A percentile compares a stretch with the other conserved stretches of the same genome.
Evolutionary conservation across 2,329 filamentous ascomycete genomes (phyloP).

Genomic region (Cordyceps javanica): DNA sequence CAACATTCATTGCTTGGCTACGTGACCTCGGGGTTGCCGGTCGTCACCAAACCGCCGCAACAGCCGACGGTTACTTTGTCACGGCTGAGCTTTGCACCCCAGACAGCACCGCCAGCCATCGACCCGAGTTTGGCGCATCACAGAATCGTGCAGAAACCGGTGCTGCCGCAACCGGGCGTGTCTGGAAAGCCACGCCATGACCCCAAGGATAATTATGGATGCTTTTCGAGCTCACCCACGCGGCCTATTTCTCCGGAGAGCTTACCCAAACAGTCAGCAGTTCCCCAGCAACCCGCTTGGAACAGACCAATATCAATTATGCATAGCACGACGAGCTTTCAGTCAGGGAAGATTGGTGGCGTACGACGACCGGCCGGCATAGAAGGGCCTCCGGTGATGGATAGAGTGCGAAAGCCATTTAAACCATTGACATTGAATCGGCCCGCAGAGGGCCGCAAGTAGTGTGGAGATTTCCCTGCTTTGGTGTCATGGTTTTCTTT

Average conservation of each 20-base stretch:
- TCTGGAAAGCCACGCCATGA: constrained; percentile 18
- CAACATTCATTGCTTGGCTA: constrained; percentile 39
- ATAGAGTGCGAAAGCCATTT: constrained; percentile 48
- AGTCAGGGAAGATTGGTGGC: constrained; percentile 28
- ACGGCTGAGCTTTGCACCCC: constrained; percentile 21
- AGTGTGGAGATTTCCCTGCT: not conserved
- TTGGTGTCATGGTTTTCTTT: not conserved
- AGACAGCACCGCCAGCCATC: constrained; percentile 20
- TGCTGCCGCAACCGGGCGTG: constrained; percentile 29
- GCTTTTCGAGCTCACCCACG: constrained; percentile 53
- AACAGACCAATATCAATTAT: constrained; percentile 36
- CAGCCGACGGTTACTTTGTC: constrained; percentile 18
- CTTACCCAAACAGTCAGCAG: constrained; percentile 13
- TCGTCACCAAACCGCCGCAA: constrained; percentile 12
- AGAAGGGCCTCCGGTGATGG: constrained; percentile 42
- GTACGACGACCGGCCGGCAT: constrained; percentile 41
- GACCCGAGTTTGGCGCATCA: constrained; percentile 30
- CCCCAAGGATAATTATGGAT: constrained; percentile 43
- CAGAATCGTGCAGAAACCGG: constrained; percentile 34
- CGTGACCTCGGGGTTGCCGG: constrained; percentile 21
- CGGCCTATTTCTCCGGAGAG: constrained; percentile 21
- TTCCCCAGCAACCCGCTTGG: constrained; percentile 21
- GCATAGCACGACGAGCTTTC: constrained; percentile 47
- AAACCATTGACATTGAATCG: constrained; percentile 50
- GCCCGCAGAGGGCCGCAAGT: constrained; percentile 14